Evolutionary conservation across 805 yeast genomes (phyloP).

Genomic region (Metschnikowia colocasiae): DNA sequence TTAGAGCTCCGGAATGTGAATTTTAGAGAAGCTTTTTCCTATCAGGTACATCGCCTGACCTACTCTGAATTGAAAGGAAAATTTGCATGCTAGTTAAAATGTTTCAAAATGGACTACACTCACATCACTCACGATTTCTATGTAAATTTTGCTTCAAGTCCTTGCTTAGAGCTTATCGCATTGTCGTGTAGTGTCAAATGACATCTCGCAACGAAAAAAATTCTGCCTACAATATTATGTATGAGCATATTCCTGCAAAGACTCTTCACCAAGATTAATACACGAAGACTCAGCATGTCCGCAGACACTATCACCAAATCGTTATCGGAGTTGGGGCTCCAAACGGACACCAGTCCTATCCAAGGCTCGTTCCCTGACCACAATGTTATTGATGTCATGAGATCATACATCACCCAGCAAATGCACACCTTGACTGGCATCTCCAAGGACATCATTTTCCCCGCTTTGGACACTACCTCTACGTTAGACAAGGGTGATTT

Average conservation of each 20-base stretch:
- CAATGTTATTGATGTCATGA: slow-evolving; percentile 82
- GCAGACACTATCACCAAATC: slow-evolving; percentile 32
- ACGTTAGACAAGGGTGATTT: slow-evolving; percentile 90
- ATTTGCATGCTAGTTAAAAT: too few relatives aligned
- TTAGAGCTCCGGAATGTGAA: too few relatives aligned
- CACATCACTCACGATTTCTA: not conserved
- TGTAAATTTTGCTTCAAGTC: not conserved
- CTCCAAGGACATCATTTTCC: slow-evolving; percentile 62
- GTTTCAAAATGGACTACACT: not conserved
- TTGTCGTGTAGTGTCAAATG: slow-evolving; percentile 5
- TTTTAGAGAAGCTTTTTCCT: too few relatives aligned
- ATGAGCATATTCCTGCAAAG: slow-evolving; percentile 11
- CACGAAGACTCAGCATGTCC: slow-evolving; percentile 15
- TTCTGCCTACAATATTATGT: not conserved
- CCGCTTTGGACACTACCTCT: slow-evolving; percentile 84
- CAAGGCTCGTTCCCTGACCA: slow-evolving; percentile 69
- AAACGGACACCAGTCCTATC: slow-evolving; percentile 39
- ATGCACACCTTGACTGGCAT: slow-evolving; percentile 72
- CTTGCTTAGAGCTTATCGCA: slow-evolving; percentile 2
- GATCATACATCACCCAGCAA: slow-evolving; percentile 84
- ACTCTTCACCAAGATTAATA: slow-evolving; percentile 5
- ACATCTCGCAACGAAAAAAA: slow-evolving; percentile 2
- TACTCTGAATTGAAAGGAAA: too few relatives aligned
- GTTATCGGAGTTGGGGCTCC: slow-evolving; percentile 35
- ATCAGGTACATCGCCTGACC: too few relatives aligned